These are phyloP conservation scores for Cercophora scortea DNA, from an alignment of 495 filamentous ascomycete genomes.

Conservation along the genomic window DNA sequence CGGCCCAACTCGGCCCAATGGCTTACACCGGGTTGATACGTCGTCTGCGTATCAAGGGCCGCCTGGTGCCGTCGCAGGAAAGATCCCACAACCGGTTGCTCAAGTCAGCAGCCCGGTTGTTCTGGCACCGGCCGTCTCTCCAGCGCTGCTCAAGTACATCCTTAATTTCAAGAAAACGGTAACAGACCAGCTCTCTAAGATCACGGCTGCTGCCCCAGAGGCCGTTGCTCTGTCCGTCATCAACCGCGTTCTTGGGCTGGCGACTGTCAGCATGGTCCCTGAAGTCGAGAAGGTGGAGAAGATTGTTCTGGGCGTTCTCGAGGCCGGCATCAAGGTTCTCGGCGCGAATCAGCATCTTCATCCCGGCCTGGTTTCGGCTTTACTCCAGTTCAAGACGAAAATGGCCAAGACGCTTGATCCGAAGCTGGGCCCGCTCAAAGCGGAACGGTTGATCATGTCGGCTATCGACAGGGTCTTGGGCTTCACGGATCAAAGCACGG, in stretches of 20 bases:
- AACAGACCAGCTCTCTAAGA: conserved; percentile 15
- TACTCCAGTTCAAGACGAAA: conserved; percentile 18
- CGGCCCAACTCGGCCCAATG: conserved; percentile 11
- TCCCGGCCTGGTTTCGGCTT: conserved; percentile 15
- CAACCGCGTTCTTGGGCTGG: conserved; percentile 23
- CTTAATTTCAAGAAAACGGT: conserved; percentile 23
- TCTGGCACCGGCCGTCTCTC: conserved; percentile 20
- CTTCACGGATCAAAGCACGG: conserved; percentile 22
- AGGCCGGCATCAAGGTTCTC: conserved; percentile 13
- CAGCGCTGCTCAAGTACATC: conserved; percentile 16
- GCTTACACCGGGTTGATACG: conserved; percentile 9
- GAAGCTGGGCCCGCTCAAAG: conserved; percentile 16
- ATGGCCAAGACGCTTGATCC: conserved; percentile 18
- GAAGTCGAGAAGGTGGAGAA: conserved; percentile 19
- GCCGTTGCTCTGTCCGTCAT: conserved; percentile 26
- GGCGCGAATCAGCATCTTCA: conserved; percentile 13
- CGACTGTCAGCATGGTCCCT: conserved; percentile 13
- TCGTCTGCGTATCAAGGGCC: conserved; percentile 4
- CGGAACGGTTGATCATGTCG: conserved; percentile 26
- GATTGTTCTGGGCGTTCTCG: conserved; percentile 23
- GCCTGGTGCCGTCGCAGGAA: background rate
- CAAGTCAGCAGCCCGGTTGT: conserved; percentile 2
- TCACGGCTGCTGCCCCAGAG: conserved; percentile 9
- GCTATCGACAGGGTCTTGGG: conserved; percentile 30
- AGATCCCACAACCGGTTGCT: conserved; percentile 6